phyloP scores from a whole-genome alignment of 352 stramenopile species.

The Phytophthora melonis region DNA sequence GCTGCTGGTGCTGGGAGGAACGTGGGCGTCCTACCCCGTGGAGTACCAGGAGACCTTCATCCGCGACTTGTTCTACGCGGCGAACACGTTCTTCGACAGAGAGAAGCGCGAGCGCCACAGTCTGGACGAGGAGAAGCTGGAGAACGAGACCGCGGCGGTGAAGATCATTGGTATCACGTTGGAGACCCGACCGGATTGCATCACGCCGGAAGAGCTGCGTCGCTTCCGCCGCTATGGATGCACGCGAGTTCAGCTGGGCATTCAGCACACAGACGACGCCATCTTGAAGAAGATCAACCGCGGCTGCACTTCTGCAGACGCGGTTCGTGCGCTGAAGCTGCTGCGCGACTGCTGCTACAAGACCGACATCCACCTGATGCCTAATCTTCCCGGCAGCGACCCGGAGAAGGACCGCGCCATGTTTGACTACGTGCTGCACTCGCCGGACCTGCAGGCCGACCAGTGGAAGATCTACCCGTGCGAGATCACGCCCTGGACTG shows the following conservation, averaged over 20 bases:
- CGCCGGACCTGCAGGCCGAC: conserved; percentile 92
- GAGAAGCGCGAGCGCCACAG: conserved; percentile 71
- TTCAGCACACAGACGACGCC: conserved; percentile 93
- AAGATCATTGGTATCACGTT: conserved; percentile 94
- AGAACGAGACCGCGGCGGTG: conserved; percentile 86
- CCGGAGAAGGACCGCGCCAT: conserved; percentile 88
- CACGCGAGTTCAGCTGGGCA: conserved; percentile 91
- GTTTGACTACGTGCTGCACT: conserved; percentile 92
- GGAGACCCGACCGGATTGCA: conserved; percentile 92
- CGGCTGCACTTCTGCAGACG: conserved; percentile 80
- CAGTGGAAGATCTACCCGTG: conserved; percentile 97
- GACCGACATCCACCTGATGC: conserved; percentile 95
- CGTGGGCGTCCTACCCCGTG: conserved; percentile 93
- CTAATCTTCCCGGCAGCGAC: conserved; percentile 90
- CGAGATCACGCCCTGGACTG: conserved; percentile 92
- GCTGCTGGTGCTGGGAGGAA: conserved; percentile 91
- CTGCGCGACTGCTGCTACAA: conserved; percentile 95
- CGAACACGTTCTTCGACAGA: conserved; percentile 92
- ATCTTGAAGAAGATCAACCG: conserved; percentile 94
- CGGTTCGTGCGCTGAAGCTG: conserved; percentile 79
- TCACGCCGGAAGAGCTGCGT: conserved; percentile 88
- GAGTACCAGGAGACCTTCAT: conserved; percentile 93
- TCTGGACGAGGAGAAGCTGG: conserved; percentile 89
- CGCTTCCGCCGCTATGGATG: conserved; percentile 86
- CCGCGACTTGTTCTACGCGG: conserved; percentile 93